Evolutionary conservation across 169 alveolate genomes (phyloP).

Genomic region (Cryptosporidium xiaoi): DNA sequence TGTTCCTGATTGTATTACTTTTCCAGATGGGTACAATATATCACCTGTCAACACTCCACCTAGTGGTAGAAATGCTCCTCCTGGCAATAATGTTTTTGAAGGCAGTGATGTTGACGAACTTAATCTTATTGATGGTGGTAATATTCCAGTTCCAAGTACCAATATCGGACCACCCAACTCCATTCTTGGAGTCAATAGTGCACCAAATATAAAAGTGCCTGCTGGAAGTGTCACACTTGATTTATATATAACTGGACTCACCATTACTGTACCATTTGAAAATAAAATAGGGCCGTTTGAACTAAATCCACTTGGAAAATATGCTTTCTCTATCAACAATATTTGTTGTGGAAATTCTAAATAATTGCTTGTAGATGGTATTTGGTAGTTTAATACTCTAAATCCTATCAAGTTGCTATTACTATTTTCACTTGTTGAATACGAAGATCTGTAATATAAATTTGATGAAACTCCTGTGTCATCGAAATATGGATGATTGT

Average conservation of each 20-base stretch:
- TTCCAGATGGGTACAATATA: constrained; percentile 64
- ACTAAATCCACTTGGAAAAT: constrained; percentile 54
- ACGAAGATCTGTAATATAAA: neutral
- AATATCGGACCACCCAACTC: constrained; percentile 34
- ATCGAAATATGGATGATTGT: constrained; percentile 39
- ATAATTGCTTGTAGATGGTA: constrained; percentile 54
- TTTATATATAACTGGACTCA: constrained; percentile 43
- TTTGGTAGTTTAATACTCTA: constrained; percentile 51
- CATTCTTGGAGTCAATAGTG: constrained; percentile 34
- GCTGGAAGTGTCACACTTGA: constrained; percentile 38
- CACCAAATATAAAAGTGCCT: constrained; percentile 66
- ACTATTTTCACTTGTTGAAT: neutral
- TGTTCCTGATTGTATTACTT: constrained; percentile 56
- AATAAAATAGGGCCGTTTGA: constrained; percentile 66
- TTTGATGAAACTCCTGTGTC: neutral
- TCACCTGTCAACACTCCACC: constrained; percentile 67
- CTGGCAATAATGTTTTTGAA: constrained; percentile 49
- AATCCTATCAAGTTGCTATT: constrained; percentile 23
- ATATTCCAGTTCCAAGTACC: constrained; percentile 41
- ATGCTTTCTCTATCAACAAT: constrained; percentile 32
- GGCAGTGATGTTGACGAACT: constrained; percentile 73
- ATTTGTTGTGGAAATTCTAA: constrained; percentile 67
- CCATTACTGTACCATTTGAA: constrained; percentile 59
- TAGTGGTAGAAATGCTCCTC: constrained; percentile 69
- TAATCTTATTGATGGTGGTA: constrained; percentile 62